Percentiles rank a stretch among this genome's conserved stretches.
phyloP scores from a whole-genome alignment of 2,329 filamentous ascomycete species.

The Lachnellula suecica region DNA sequence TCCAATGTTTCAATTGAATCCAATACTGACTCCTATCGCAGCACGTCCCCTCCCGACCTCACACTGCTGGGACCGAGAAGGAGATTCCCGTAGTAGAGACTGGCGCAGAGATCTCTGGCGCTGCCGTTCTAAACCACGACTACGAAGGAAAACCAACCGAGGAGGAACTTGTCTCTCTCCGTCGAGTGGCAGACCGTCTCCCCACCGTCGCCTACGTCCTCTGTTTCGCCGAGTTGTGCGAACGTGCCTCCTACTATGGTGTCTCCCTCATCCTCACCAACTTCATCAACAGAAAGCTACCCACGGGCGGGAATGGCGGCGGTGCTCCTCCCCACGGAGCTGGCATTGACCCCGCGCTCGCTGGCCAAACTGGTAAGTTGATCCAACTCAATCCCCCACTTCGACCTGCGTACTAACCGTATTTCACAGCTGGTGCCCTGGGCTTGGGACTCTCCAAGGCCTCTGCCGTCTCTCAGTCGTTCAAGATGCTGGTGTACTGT shows the following conservation, averaged over 20 bases:
- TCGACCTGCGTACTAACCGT: too few relatives aligned
- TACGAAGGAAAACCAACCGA: constrained; percentile 41
- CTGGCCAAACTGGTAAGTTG: too few relatives aligned
- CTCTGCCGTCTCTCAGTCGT: constrained; percentile 52
- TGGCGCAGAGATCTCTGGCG: too few relatives aligned
- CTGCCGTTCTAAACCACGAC: constrained; percentile 14
- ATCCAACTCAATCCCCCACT: too few relatives aligned
- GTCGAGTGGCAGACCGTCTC: constrained; percentile 62
- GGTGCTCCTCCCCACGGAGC: constrained; percentile 37
- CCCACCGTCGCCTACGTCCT: constrained; percentile 68
- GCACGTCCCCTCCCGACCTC: too few relatives aligned
- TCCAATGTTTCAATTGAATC: too few relatives aligned
- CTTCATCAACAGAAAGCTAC: constrained; percentile 61
- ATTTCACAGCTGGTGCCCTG: constrained; percentile 58
- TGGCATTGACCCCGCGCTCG: too few relatives aligned
- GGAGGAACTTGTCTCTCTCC: constrained; percentile 60
- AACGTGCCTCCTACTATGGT: constrained; percentile 78
- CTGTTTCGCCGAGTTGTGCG: constrained; percentile 72
- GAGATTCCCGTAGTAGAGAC: too few relatives aligned
- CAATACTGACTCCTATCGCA: too few relatives aligned
- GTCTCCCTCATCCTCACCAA: constrained; percentile 59
- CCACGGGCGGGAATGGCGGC: constrained; percentile 40
- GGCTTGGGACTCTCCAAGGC: constrained; percentile 53
- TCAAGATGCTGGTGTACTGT: constrained; percentile 48
- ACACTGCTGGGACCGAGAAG: neutral